Conservation (phyloP, 2,329 filamentous ascomycete genomes). For the Raffaelea deltoideospora region DNA sequence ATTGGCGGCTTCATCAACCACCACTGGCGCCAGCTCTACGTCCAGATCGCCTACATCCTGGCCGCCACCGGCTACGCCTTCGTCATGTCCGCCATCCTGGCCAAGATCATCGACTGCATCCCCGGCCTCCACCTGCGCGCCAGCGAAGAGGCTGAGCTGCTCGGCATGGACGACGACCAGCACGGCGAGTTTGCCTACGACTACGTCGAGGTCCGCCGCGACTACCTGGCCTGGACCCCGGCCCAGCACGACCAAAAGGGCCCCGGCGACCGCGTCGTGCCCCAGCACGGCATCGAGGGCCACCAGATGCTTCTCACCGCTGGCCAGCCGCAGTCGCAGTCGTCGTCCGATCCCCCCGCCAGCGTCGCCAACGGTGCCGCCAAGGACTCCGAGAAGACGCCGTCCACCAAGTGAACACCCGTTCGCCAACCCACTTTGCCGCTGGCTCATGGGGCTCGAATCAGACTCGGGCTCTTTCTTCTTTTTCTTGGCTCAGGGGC, state of each 20-base stretch:
- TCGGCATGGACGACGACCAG: constrained; percentile 83
- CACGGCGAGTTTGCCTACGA: constrained; percentile 84
- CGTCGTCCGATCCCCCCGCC: no score
- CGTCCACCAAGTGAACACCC: no score
- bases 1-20: constrained; percentile 61
- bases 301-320: constrained; percentile 41
- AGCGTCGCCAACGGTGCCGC: neutral
- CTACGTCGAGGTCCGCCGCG: constrained; percentile 76
- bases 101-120: constrained; percentile 58
- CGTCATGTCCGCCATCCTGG: constrained; percentile 56
- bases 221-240: constrained; percentile 79
- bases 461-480: no score
- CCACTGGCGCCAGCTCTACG: constrained; percentile 60
- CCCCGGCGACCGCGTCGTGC: constrained; percentile 41
- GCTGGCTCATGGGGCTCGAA: no score
- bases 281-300: constrained; percentile 58
- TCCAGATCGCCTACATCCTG: constrained; percentile 63
- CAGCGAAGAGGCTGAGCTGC: constrained; percentile 66
- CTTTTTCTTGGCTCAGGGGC: no score
- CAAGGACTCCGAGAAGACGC: neutral
- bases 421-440: no score
- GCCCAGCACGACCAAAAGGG: constrained; percentile 49
- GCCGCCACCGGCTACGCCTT: constrained; percentile 55
- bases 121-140: constrained; percentile 69
- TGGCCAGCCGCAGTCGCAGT: no score